These are phyloP conservation scores for Phytophthora ramorum DNA, from an alignment of 352 stramenopile genomes.

Conservation along the genomic window DNA sequence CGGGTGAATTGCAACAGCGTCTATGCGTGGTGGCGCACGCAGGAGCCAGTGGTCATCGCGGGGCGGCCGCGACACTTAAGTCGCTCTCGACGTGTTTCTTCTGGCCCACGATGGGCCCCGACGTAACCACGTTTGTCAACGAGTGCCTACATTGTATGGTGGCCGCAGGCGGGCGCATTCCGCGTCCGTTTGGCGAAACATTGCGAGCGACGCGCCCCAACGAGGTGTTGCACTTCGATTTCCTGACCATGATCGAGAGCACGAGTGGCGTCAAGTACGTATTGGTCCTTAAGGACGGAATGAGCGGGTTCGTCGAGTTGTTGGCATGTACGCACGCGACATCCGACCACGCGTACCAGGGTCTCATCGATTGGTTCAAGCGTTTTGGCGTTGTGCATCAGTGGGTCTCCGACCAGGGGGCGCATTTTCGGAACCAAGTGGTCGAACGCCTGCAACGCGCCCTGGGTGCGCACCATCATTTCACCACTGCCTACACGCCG, in stretches of 20 bases:
- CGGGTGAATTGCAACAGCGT: too few relatives aligned
- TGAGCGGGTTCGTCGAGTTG: slow-evolving; percentile 35
- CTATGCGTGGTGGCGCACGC: slow-evolving; percentile 12
- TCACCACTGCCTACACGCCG: slow-evolving; percentile 3
- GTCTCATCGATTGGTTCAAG: slow-evolving; percentile 26
- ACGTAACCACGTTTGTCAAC: slow-evolving; percentile 20
- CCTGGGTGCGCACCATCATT: background rate
- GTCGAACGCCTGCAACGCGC: background rate
- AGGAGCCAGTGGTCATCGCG: slow-evolving; percentile 25
- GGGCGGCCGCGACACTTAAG: background rate
- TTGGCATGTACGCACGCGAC: slow-evolving; percentile 13
- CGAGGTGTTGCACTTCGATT: slow-evolving; percentile 51
- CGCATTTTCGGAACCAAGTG: background rate
- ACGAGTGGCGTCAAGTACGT: slow-evolving; percentile 16
- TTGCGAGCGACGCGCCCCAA: slow-evolving; percentile 37
- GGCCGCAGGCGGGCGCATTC: background rate
- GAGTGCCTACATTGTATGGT: slow-evolving; percentile 30
- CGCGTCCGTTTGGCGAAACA: slow-evolving; percentile 21
- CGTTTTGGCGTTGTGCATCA: background rate
- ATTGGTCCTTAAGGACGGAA: slow-evolving; percentile 39
- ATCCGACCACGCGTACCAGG: background rate
- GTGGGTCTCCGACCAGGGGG: slow-evolving; percentile 4
- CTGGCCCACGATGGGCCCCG: background rate
- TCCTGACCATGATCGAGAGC: background rate
- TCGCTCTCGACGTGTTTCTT: slow-evolving; percentile 4